Base-by-base conservation (phyloP, 2,329 filamentous ascomycete species). In the Coniochaeta hoffmannii region DNA sequence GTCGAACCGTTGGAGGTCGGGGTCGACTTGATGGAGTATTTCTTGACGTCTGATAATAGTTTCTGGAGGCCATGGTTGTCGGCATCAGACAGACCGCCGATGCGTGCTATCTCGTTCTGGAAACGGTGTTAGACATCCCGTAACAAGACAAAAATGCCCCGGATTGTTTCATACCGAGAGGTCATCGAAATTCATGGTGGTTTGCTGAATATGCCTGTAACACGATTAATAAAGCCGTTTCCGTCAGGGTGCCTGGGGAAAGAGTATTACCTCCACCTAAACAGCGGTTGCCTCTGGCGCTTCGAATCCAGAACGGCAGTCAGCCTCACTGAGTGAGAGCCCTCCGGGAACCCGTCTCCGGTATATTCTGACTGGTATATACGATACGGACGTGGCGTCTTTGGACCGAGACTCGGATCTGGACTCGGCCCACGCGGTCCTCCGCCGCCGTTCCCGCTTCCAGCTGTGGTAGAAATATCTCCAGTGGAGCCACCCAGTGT, bases 1-100 rank as follows among this genome's bases (percentile, higher is more conserved):
- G 66, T 72, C 7, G 56, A 62, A 9, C 72, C 72, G 28, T 69
- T 69, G 1, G 69, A 64, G 1, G 72, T 72, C 11, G 69, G 68
- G 14, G 69, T 63, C 0, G 68, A 64, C 54, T 72, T 75, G 41
- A 73, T 63, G 12, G 61, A 68, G 3, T 64, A 63, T 32, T 67
- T 69, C 19, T 71, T 73, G 7, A 76, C 68, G 12, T 38, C 50
- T 4, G 50, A 24, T 19, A 53, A 12, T 8, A 53, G 50, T 30
- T 14, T 53, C 11, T 26, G n/a, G 22, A 53, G 50, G 31, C 50
- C 50, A 22, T 53, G 31, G 15, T 30, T 53, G 22, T 53, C 50
- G 19, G 24, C 34, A 22, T 53, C 50, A n/a, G 31, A 35, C 6
- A 53, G 31, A 2, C 32, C 50, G 1, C 19, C 31, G 14, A 53